These are phyloP conservation scores for Tetracentron sinense DNA, from an alignment of 164 flowering plant species.

Conservation along the genomic window DNA sequence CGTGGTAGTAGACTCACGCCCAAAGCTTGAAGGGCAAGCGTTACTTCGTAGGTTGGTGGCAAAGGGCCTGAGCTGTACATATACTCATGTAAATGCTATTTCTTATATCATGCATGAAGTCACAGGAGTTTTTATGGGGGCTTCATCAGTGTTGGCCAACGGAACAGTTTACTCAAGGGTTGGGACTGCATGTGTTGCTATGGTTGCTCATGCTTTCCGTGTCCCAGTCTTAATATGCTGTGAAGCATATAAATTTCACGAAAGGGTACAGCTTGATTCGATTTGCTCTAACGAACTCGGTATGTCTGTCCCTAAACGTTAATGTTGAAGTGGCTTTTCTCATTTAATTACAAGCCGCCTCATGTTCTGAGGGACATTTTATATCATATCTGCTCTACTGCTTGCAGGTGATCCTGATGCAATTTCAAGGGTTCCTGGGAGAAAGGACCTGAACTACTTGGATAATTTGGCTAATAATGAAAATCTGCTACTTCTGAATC, in stretches of 20 bases:
- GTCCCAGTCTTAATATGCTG: conserved; percentile 36
- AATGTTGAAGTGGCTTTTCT: too few species aligned
- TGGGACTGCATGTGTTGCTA: conserved; percentile 38
- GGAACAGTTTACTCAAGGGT: conserved; percentile 42
- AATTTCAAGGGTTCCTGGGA: conserved; percentile 26
- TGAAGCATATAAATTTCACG: conserved; percentile 45
- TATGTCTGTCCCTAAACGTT: conserved; percentile 6
- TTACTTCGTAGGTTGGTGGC: conserved; percentile 55
- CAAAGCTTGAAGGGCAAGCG: conserved; percentile 58
- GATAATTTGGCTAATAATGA: conserved; percentile 21
- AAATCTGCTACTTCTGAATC: conserved; percentile 30
- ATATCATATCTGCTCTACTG: background rate
- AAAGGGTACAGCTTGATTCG: conserved; percentile 39
- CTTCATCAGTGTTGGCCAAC: conserved; percentile 33
- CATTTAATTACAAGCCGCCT: too few species aligned
- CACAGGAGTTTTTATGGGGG: conserved; percentile 32
- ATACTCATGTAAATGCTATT: conserved; percentile 61
- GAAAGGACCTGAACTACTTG: conserved; percentile 19
- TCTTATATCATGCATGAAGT: conserved; percentile 62
- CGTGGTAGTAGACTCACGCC: conserved; percentile 69
- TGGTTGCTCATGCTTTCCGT: conserved; percentile 37
- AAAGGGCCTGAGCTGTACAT: conserved; percentile 58
- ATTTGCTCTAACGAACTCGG: conserved; percentile 40
- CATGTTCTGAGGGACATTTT: too few species aligned
- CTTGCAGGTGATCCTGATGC: conserved; percentile 28